Conservation (phyloP, 768 basidiomycete species). For the Phlegmacium glaucopus region DNA sequence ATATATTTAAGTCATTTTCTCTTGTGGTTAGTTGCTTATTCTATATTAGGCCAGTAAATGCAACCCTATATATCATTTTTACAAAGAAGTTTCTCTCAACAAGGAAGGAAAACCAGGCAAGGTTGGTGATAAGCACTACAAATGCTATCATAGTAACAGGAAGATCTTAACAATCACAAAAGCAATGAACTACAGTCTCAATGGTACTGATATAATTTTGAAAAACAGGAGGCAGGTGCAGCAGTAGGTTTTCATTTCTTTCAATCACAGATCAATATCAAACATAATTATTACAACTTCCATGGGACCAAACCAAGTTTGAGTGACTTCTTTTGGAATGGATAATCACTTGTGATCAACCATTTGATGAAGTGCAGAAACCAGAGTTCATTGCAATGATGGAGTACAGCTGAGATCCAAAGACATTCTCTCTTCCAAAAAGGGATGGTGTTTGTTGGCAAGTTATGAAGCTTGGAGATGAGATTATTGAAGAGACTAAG, state of each 20-base stretch:
- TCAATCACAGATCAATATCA: too few relatives aligned
- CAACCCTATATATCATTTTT: constrained; percentile 2
- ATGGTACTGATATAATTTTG: neutral
- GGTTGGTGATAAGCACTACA: constrained; percentile 2
- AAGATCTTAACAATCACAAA: neutral
- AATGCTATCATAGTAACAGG: constrained; percentile 1
- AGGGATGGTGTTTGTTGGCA: neutral
- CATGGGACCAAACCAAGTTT: constrained; percentile 28
- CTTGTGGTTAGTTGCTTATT: too few relatives aligned
- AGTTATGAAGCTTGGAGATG: neutral
- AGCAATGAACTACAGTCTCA: constrained; percentile 3
- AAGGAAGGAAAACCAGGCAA: neutral
- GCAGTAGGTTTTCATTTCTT: too few relatives aligned
- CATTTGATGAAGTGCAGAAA: constrained; percentile 18
- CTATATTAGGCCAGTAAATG: neutral
- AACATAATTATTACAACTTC: too few relatives aligned
- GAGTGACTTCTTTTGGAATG: constrained; percentile 6
- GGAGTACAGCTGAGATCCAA: constrained; percentile 12
- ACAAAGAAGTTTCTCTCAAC: neutral
- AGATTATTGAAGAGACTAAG: constrained; percentile 9
- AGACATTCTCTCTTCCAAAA: constrained; percentile 1
- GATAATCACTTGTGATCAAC: constrained; percentile 10
- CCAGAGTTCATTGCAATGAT: constrained; percentile 15
- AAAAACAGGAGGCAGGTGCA: too few relatives aligned
- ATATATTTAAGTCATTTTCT: too few relatives aligned